Evolutionary conservation across 2,329 filamentous ascomycete genomes (phyloP).

Genomic region (Pseudogymnoascus sp.): DNA sequence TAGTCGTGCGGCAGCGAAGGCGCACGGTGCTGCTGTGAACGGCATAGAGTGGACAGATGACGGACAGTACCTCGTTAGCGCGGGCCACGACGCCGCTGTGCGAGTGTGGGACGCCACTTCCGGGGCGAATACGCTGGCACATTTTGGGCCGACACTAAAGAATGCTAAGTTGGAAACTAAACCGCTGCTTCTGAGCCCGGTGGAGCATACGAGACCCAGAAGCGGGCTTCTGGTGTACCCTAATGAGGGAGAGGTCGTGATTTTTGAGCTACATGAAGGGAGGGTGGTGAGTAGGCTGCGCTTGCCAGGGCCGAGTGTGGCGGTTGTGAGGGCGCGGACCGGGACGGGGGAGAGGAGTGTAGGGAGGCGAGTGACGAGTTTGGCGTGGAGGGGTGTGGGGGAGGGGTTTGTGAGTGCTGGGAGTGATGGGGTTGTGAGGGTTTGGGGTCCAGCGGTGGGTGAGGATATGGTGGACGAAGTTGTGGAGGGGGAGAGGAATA

Average conservation of each 20-base stretch:
- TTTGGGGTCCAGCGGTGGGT: slow-evolving; percentile 59
- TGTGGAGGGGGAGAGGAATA: slow-evolving; percentile 26
- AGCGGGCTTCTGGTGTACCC: slow-evolving; percentile 70
- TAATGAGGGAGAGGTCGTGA: slow-evolving; percentile 70
- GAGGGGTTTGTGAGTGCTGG: slow-evolving; percentile 75
- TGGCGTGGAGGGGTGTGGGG: slow-evolving; percentile 61
- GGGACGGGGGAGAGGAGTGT: slow-evolving; percentile 47
- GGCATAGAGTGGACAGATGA: slow-evolving; percentile 77
- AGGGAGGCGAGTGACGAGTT: slow-evolving; percentile 59
- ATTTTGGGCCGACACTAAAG: slow-evolving; percentile 73
- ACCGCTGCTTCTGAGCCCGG: slow-evolving; percentile 55
- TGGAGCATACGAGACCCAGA: slow-evolving; percentile 43
- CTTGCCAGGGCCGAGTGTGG: slow-evolving; percentile 48
- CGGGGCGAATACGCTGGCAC: slow-evolving; percentile 78
- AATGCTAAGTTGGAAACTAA: slow-evolving; percentile 59
- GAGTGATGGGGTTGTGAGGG: slow-evolving; percentile 71
- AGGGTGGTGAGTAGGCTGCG: slow-evolving; percentile 61
- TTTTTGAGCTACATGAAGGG: slow-evolving; percentile 72
- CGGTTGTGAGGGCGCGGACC: slow-evolving; percentile 38
- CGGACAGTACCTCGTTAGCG: slow-evolving; percentile 65
- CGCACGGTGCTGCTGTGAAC: slow-evolving; percentile 77
- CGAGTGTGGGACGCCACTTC: slow-evolving; percentile 77
- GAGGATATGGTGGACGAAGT: slow-evolving; percentile 42
- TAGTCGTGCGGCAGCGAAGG: slow-evolving; percentile 46
- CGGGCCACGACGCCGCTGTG: slow-evolving; percentile 75